A percentile compares a stretch with the other conserved stretches of the same genome.
Evolutionary conservation across 805 yeast genomes (phyloP).

Genomic region (Monosporozyma aerobia): DNA sequence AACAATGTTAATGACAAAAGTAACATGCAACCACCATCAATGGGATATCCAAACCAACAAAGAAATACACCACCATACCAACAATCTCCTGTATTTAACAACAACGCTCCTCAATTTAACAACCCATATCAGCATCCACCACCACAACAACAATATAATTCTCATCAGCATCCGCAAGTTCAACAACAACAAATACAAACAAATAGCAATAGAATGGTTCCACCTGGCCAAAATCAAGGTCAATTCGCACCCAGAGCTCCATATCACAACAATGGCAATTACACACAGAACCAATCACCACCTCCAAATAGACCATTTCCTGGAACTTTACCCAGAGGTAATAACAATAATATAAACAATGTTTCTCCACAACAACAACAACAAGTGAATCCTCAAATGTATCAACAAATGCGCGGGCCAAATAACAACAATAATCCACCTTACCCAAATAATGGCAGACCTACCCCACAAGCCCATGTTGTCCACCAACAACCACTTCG

Average conservation of each 20-base stretch:
- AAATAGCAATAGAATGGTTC: background rate
- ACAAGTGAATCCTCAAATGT: background rate
- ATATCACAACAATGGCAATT: background rate
- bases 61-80: background rate
- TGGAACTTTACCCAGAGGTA: background rate
- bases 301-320: conserved; percentile 3
- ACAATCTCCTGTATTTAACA: background rate
- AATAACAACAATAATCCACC: background rate
- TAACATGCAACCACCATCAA: background rate
- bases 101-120: background rate
- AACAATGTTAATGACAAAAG: background rate
- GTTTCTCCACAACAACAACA: background rate
- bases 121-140: background rate
- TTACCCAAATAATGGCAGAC: background rate
- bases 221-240: background rate
- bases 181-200: background rate
- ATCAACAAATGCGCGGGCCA: background rate
- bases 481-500: conserved; percentile 2
- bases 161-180: background rate
- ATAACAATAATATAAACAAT: background rate
- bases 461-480: background rate
- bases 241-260: background rate
- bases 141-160: background rate
- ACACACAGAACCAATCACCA: conserved; percentile 1
- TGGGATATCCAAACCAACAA: background rate